Evolutionary conservation across 163 green algal species (phyloP), one percentile per base, ranked within the genome.

Genomic region (Chlorella variabilis): DNA sequence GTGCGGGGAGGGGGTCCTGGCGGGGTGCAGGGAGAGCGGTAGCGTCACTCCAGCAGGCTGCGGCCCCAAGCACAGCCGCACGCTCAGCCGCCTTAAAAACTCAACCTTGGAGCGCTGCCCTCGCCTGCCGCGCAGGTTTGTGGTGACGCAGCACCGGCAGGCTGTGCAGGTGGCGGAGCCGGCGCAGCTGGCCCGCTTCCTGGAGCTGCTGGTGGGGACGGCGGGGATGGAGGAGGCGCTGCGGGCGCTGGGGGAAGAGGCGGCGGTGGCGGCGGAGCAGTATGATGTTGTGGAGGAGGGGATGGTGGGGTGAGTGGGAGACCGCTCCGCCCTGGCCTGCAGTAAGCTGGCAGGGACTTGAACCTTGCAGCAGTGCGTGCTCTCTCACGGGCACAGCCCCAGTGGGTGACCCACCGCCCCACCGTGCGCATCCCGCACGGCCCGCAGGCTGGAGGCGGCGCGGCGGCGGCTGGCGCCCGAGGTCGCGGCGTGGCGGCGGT

Each of bases 111-210:
- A n/a, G n/a, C n/a, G 11, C 11, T 54, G 45, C 45, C 45, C 11
- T 15, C 45, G 15, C 45, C 45, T 54, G 11, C 15, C 54, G 17
- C 76, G 51, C 78, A 89, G 85, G 45, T 92, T 89, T 49, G 79
- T 94, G 20, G 89, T 95, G 2, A 88, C 80, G 39, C 91, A 95
- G 77, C 84, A 85, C 65, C 79, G 84, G 31, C 91, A 90, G 70
- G 89, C 89, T 13, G 80, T 93, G 1, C 70, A 85, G 23, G 89
- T 93, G 36, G 39, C 66, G 18, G 76, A 92, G n/a, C 89, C 90
- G 4, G 38, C 87, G 29, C n/a, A 58, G 21, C 85, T 93, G 27
- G 78, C 83, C 34, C 42, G 27, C 23, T 88, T 86, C 13, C 34
- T 91, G 23, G 83, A 91, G 66, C 20, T 78, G 20, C 62, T 89